Evolutionary conservation across 768 basidiomycete species (phyloP).

Genomic region (Phanerochaete carnosa): DNA sequence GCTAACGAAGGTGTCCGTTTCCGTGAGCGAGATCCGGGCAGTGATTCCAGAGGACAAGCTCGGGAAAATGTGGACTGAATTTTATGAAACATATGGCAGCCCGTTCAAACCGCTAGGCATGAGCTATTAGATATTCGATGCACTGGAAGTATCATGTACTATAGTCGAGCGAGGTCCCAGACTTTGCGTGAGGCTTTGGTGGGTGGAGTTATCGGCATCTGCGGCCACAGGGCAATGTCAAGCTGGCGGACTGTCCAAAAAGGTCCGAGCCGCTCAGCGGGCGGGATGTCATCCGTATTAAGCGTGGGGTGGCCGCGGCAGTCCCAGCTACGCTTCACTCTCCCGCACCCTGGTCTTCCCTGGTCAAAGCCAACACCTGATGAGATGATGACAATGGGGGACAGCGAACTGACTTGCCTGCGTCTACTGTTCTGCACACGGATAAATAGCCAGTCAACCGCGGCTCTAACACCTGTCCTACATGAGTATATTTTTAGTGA

Average conservation of each 20-base stretch:
- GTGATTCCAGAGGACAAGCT: conserved; percentile 19
- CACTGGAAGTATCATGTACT: too few relatives aligned
- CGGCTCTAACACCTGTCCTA: conserved; percentile 30
- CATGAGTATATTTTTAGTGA: too few relatives aligned
- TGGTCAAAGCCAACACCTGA: background rate
- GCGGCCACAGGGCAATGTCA: background rate
- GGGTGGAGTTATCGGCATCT: too few relatives aligned
- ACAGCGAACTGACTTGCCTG: conserved; percentile 36
- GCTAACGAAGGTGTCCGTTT: conserved; percentile 21
- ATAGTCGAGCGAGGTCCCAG: too few relatives aligned
- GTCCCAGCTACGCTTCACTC: too few relatives aligned
- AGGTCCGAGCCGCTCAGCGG: background rate
- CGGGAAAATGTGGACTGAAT: conserved; percentile 21
- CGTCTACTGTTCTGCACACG: conserved; percentile 84
- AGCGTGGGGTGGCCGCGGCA: background rate
- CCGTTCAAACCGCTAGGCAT: too few relatives aligned
- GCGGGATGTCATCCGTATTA: background rate
- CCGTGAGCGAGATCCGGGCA: conserved; percentile 15
- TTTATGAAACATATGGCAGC: conserved; percentile 7
- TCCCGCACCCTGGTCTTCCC: conserved; percentile 3
- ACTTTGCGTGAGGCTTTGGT: too few relatives aligned
- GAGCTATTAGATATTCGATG: too few relatives aligned
- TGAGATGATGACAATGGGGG: background rate
- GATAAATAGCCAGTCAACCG: conserved; percentile 93
- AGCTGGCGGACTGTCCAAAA: background rate